Evolutionary conservation across 768 basidiomycete species (phyloP), one percentile per base, ranked within the genome.

Genomic region (Lentinus brumalis): DNA sequence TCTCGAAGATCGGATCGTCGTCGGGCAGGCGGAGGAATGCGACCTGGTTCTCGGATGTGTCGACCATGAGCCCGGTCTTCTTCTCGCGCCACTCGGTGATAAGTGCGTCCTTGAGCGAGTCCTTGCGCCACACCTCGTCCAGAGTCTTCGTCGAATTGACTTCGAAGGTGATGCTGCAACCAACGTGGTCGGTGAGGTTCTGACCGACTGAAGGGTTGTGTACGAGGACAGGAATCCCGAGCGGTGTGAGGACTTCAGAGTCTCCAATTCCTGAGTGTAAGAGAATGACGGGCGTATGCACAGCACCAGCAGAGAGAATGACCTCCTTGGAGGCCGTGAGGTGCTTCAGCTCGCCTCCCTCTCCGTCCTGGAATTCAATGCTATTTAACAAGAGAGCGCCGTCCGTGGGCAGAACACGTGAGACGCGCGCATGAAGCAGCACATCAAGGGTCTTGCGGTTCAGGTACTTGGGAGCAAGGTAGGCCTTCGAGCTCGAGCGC

Each of bases 261-360:
- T 65, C 56, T 5, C 73, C 73, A 41, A 74, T 69, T 14, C 73
- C 73, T 3, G 69, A 70, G 38, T 68, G 63, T 45, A 67, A 40
- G 15, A 74, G 56, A 10, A 74, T 39, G 26, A 70, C 59, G 1
- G 65, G 63, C 0, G 65, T 53, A 16, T 45, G 44, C 21, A 73
- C 60, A 12, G 67, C 21, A 8, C 71, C 72, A 2, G 67, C 67
- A 16, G 66, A 68, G 10, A 73, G 56, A 21, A 73, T 68, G 18
- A 70, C 61, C 40, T 71, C 67, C 21, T 64, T 65, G 1, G n/a
- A 40, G 30, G 66, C 70, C 8, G 39, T 53, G 7, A 45, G 44
- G 44, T n/a, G 14, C 44, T 45, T 45, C 14, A 45, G n/a, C n/a
- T 16, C 44, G 21, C 44, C 44, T 9, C 44, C n/a, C 21, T 45